Percentiles rank a stretch among this genome's conserved stretches.
phyloP scores from a whole-genome alignment of 2,329 filamentous ascomycete species.

The Cercospora zeae-maydis region DNA sequence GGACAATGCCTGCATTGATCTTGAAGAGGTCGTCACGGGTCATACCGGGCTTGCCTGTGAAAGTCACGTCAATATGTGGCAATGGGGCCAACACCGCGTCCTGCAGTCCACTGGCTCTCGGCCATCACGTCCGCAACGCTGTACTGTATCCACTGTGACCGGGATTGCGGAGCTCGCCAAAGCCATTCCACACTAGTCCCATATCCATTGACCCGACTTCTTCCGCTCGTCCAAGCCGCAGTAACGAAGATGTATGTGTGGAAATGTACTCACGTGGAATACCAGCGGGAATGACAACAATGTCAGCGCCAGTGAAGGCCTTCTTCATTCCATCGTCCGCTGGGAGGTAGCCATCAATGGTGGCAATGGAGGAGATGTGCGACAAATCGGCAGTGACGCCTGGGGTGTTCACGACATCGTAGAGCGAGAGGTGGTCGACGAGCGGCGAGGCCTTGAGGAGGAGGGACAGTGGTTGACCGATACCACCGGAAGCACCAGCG shows the following conservation, averaged over 20 bases:
- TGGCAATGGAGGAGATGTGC: constrained; percentile 90
- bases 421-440: constrained; percentile 89
- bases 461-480: constrained; percentile 97
- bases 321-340: constrained; percentile 75
- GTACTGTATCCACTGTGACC: not conserved
- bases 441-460: constrained; percentile 87
- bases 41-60: constrained; percentile 94
- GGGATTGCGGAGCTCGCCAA: not conserved
- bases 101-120: not conserved
- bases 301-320: constrained; percentile 87
- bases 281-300: constrained; percentile 95
- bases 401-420: constrained; percentile 99
- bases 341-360: constrained; percentile 83
- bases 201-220: constrained; percentile 16
- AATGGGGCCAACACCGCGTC: constrained; percentile 1
- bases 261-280: constrained; percentile 69
- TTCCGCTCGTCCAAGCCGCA: constrained; percentile 7
- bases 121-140: not conserved
- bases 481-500: constrained; percentile 95
- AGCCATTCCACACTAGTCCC: constrained; percentile 13
- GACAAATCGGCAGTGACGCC: constrained; percentile 95
- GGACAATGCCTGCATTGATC: constrained; percentile 98
- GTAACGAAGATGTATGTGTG: not conserved
- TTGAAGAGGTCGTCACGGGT: constrained; percentile 99
- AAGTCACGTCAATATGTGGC: constrained; percentile 3